Conservation (phyloP, 805 yeast species). For the Crinitomyces ghanaensis region DNA sequence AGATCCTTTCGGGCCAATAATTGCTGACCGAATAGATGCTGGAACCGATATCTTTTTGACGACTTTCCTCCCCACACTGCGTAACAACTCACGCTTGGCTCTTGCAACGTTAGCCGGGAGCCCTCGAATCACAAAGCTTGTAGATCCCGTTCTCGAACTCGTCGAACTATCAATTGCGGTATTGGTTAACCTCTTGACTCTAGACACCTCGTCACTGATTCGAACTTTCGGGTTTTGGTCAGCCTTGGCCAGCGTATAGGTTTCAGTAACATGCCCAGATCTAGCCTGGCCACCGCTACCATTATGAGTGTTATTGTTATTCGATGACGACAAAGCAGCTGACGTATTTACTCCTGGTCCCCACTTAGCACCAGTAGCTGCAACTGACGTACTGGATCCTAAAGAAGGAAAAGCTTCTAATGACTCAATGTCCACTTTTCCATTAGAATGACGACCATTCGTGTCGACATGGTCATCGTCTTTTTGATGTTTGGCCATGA, state of each 20-base stretch:
- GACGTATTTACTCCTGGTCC: slow-evolving; percentile 8
- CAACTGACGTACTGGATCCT: slow-evolving; percentile 11
- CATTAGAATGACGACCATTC: background rate
- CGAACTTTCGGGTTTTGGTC: slow-evolving; percentile 52
- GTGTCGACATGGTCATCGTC: slow-evolving; percentile 1
- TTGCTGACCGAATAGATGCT: slow-evolving; percentile 57
- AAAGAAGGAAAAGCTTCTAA: slow-evolving; percentile 23
- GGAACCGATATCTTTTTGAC: slow-evolving; percentile 55
- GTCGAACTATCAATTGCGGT: slow-evolving; percentile 76
- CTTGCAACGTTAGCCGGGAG: slow-evolving; percentile 47
- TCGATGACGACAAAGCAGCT: slow-evolving; percentile 1
- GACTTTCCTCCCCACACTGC: slow-evolving; percentile 68
- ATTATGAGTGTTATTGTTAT: background rate
- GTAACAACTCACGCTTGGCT: slow-evolving; percentile 68
- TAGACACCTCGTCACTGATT: slow-evolving; percentile 55
- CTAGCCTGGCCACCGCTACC: slow-evolving; percentile 24
- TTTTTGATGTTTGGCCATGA: slow-evolving; percentile 13
- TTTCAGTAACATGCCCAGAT: slow-evolving; percentile 60
- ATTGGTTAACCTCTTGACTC: slow-evolving; percentile 46
- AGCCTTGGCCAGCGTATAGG: slow-evolving; percentile 60
- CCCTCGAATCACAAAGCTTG: slow-evolving; percentile 79
- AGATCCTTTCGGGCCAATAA: slow-evolving; percentile 83
- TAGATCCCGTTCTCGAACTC: slow-evolving; percentile 59
- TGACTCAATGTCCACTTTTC: slow-evolving; percentile 17
- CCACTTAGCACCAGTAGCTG: slow-evolving; percentile 10